Conservation (phyloP, 176 grass and related monocot species). For the Carex pumila region DNA sequence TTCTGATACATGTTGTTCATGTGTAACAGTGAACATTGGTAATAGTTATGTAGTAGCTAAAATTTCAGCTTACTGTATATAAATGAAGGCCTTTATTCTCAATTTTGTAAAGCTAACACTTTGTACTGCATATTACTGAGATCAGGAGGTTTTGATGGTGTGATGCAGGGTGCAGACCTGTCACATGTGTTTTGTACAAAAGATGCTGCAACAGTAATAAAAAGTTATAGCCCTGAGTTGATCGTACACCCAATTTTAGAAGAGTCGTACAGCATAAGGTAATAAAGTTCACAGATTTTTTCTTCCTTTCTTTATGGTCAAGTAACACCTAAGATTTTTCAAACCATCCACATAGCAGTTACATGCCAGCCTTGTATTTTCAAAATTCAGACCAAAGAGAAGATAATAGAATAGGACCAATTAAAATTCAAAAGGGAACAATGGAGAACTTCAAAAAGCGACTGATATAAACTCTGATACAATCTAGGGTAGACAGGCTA, state of each 20-base stretch:
- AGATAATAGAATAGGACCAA: background rate
- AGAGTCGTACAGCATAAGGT: conserved; percentile 92
- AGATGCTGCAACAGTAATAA: conserved; percentile 95
- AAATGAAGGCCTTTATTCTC: background rate
- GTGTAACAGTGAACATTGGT: background rate
- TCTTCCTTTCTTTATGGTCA: background rate
- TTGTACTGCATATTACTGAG: background rate
- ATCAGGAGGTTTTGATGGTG: background rate
- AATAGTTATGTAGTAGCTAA: background rate
- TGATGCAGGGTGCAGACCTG: conserved; percentile 79
- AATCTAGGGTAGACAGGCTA: background rate
- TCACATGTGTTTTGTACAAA: conserved; percentile 96
- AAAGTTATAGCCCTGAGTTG: conserved; percentile 91
- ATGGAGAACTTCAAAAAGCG: background rate
- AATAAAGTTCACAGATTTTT: background rate
- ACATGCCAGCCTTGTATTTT: background rate
- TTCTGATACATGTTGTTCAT: background rate
- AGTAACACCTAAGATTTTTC: background rate
- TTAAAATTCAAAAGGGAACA: background rate
- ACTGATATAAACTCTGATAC: background rate
- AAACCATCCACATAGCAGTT: background rate
- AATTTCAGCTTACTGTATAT: background rate
- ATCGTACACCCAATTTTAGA: conserved; percentile 93
- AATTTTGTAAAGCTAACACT: background rate
- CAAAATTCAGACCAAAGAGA: background rate